Evolutionary conservation across 1,284 basidiomycete genomes (phyloP), one percentile per base, ranked within the genome.

Genomic region (Tilletia indica): DNA sequence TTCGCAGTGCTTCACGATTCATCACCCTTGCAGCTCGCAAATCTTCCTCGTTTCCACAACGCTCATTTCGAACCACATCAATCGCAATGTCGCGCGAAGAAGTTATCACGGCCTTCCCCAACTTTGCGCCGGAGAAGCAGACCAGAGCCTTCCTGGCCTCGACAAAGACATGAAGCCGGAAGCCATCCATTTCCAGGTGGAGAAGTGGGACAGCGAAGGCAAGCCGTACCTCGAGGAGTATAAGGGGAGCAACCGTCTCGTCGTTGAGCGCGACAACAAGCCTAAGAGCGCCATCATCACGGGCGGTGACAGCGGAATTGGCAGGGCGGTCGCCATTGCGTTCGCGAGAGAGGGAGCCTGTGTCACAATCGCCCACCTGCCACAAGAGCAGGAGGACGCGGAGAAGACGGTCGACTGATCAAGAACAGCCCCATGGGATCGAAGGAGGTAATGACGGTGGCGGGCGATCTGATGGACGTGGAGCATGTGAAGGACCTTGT

Each of bases 261-360:
- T 87, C 42, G 42, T 45, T 14, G 42, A 79, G 88, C 87, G 42
- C 42, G 42, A 45, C 42, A 45, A 45, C 42, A 45, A 45, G 42
- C 42, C 42, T 47, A 90, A 90, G 85, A 87, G 87, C 11, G 89
- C 88, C 4, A 85, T 91, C 68, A 85, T 91, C 73, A 90, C 87
- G 5, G 86, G 87, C 45, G 87, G 86, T 39, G 87, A 89, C 78
- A 88, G 86, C 42, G 88, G 89, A 19, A 90, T 90, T 68, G 89
- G 90, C 9, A 86, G 89, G 34, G 82, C 88, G 0, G 88, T 88
- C 0, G 89, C 89, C 8, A 86, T 89, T 72, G 86, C 89, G 82
- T 89, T 89, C 75, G 89, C 89, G 1, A 86, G 89, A 14, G 89
- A 91, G 80, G 90, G 90, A 1, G 87, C 88, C 12, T 88, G 89